Base-by-base conservation (phyloP, 164 flowering plant genomes). In the Litsea cubeba region DNA sequence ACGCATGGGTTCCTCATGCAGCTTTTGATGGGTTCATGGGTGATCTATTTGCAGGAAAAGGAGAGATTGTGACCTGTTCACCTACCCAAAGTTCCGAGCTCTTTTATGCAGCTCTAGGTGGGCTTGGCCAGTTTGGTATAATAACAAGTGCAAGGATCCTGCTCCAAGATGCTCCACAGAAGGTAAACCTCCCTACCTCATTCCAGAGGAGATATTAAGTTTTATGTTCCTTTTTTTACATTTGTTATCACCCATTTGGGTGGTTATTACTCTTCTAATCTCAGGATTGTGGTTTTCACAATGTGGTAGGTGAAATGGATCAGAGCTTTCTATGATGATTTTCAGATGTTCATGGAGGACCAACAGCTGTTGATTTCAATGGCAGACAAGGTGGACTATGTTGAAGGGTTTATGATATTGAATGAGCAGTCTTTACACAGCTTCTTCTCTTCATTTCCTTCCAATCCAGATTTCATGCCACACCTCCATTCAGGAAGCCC, bases 121-220 rank as follows among this genome's bases (percentile, higher is more conserved):
- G 88, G 22, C 80, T 86, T 7, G 88, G 88, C 67, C 88, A 86
- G 71, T 86, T 86, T 76, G 88, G 88, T 17, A 86, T 86, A 57
- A 84, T 85, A 25, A 84, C 87, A 64, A 81, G 81, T 62, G 87
- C 88, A 0, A 79, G 87, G 73, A 80, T 85, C 54, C 32, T 78
- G 65, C 79, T 85, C 0, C 82, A 80, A 73, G 81, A 79, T 7
- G 83, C 87, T 49, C 87, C 85, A 23, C 68, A 73, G 67, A 80
- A 69, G 62, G 87, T 85, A 81, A 62, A 68, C 7, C 8, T n/a
- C 49, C 5, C 4, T 10, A 28, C n/a, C 2, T 18, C 18, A 30
- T 26, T 63, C 12, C 22, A 63, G 28, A 20, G 28, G 3, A 24
- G 12, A 63, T n/a, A 20, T 7, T 10, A 12, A 54, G 20, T 17